phyloP scores from a whole-genome alignment of 2,329 filamentous ascomycete genomes.

The Ophiostoma novo-ulmi region DNA sequence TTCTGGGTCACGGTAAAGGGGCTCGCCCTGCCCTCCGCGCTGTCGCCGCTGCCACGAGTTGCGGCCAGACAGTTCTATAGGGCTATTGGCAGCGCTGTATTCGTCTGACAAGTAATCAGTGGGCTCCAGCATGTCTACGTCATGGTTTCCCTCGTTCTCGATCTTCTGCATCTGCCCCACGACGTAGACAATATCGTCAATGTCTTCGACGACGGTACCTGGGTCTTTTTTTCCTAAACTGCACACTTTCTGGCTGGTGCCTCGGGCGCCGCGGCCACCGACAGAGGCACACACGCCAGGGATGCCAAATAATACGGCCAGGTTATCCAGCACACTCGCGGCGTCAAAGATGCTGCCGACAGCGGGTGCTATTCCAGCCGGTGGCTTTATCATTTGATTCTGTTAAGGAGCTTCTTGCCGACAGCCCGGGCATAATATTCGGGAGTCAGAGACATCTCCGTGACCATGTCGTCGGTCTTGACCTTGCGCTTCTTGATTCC shows the following conservation, averaged over 20 bases:
- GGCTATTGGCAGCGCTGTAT: background rate
- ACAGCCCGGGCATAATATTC: background rate
- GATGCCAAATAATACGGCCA: background rate
- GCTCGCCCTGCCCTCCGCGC: background rate
- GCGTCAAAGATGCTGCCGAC: background rate
- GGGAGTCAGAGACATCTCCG: background rate
- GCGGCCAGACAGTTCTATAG: background rate
- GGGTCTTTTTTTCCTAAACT: background rate
- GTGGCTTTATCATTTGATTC: conserved; percentile 21
- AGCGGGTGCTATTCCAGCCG: conserved; percentile 36
- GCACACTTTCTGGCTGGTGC: background rate
- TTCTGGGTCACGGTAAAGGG: background rate
- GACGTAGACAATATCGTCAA: background rate
- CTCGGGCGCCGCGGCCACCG: background rate
- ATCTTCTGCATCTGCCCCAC: background rate
- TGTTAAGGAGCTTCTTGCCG: background rate
- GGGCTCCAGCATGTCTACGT: background rate
- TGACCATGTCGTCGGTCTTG: background rate
- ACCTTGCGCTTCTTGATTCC: background rate
- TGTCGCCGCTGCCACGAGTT: background rate
- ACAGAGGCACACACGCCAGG: background rate
- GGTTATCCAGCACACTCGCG: background rate
- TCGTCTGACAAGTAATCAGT: background rate
- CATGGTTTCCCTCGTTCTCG: background rate
- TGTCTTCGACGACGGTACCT: background rate